phyloP scores from a whole-genome alignment of 73 alveolate species.

The Stentor coeruleus region DNA sequence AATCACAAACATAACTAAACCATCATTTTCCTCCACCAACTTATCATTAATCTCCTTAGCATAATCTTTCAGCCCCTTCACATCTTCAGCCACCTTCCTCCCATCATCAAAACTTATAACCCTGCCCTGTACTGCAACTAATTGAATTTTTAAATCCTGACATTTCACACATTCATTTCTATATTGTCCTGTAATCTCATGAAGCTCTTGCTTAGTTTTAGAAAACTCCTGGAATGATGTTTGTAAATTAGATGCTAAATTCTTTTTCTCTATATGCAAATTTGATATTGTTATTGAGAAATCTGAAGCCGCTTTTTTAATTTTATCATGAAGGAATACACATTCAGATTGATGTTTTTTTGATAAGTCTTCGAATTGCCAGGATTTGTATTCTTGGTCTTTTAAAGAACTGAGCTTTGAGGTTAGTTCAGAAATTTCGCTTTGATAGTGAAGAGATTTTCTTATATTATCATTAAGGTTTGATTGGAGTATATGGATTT shows the following conservation, averaged over 20 bases:
- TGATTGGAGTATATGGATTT: too few relatives aligned
- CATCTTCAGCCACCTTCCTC: neutral
- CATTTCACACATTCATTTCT: neutral
- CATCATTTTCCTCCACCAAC: neutral
- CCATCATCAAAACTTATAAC: neutral
- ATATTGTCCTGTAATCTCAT: neutral
- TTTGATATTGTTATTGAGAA: neutral
- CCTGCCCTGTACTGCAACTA: neutral
- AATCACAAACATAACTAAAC: neutral
- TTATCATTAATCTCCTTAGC: neutral
- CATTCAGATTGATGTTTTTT: conserved; percentile 23
- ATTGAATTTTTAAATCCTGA: neutral
- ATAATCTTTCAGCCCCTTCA: neutral
- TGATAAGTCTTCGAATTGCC: neutral
- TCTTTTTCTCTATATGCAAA: neutral
- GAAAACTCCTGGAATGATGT: neutral
- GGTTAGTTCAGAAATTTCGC: neutral
- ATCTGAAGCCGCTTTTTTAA: neutral
- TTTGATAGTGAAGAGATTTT: neutral
- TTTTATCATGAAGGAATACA: neutral
- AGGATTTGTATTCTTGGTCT: neutral
- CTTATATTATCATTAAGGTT: too few relatives aligned
- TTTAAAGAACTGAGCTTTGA: neutral
- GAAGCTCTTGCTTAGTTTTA: neutral
- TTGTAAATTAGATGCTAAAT: too few relatives aligned